Base-by-base conservation (phyloP, 768 basidiomycete genomes). In the Pleurotus tuoliensis region DNA sequence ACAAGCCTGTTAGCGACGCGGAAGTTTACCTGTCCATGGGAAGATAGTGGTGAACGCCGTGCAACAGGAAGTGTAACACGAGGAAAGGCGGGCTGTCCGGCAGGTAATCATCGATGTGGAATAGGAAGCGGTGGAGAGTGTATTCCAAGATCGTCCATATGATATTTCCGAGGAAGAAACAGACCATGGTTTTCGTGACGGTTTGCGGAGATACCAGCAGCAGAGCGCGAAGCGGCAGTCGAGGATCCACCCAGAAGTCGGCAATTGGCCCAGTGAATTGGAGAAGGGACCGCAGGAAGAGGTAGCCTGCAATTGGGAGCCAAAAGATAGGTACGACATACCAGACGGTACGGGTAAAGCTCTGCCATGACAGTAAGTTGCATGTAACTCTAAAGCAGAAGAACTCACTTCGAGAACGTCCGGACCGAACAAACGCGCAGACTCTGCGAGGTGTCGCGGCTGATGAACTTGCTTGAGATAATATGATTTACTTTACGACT, bases 401-500 rank as follows among this genome's bases (percentile, higher is more conserved):
- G 40, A 37, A 9, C 59, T 22, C 24, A 87, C 90, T 82, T 99
- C 96, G 30, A 97, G 84, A 56, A 86, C 78, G 41, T 80, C 75
- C 1, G 88, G 84, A 11, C 87, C 90, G 68, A 99, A 98, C 58
- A 99, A 75, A 61, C 92, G 85, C 2, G 95, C 94, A 15, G 90
- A 87, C 51, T 92, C 79, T 5, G 83, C 71, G 52, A 95, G 71
- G 69, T 95, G 95, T 43, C 97, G 83, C 1, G 97, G 96, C 69
- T 98, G 94, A 70, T 99, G 97, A 0, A 99, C 92, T 70, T 99
- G 97, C 64, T 92, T 82, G 49, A 99, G 77, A 68, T 99, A 99
- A 70, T 94, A 98, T 3, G 89, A 83, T 77, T 99, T 99, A 67
- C 91, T 92, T 47, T 55, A 47, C 43, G 59, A 44, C 51, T 40